Evolutionary conservation across 148 eudicot genomes (phyloP).

Genomic region (Fagopyrum esculentum): DNA sequence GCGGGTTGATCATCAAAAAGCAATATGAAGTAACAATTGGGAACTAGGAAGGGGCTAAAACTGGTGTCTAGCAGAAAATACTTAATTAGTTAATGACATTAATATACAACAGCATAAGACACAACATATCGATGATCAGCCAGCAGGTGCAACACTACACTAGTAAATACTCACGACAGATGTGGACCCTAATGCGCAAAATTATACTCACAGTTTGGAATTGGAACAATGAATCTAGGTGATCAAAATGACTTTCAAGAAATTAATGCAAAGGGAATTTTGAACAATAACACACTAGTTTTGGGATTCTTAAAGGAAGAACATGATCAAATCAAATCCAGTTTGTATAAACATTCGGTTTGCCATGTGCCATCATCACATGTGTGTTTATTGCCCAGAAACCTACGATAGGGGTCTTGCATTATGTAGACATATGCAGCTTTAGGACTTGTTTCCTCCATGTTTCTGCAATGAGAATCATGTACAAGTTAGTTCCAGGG

Average conservation of each 20-base stretch:
- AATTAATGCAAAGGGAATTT: too few relatives aligned
- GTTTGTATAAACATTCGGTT: not conserved
- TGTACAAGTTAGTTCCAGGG: not conserved
- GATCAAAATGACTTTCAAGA: too few relatives aligned
- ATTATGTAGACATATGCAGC: not conserved
- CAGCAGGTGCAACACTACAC: not conserved
- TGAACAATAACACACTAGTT: not conserved
- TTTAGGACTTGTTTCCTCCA: slow-evolving; percentile 13
- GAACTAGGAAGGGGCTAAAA: too few relatives aligned
- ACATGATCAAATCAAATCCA: slow-evolving; percentile 1
- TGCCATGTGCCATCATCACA: not conserved
- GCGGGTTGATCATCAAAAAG: too few relatives aligned
- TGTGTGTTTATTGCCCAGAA: not conserved
- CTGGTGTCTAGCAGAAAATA: too few relatives aligned
- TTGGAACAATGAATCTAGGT: too few relatives aligned
- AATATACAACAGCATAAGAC: too few relatives aligned
- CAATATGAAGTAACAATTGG: too few relatives aligned
- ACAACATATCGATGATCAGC: not conserved
- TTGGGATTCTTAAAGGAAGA: not conserved
- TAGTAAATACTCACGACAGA: not conserved
- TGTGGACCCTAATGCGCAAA: too few relatives aligned
- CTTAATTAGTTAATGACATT: too few relatives aligned
- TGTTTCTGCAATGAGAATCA: slow-evolving; percentile 11
- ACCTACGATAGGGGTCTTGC: not conserved
- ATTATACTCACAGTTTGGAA: too few relatives aligned